phyloP scores from a whole-genome alignment of 352 stramenopile species.

The Pythium chondricola region DNA sequence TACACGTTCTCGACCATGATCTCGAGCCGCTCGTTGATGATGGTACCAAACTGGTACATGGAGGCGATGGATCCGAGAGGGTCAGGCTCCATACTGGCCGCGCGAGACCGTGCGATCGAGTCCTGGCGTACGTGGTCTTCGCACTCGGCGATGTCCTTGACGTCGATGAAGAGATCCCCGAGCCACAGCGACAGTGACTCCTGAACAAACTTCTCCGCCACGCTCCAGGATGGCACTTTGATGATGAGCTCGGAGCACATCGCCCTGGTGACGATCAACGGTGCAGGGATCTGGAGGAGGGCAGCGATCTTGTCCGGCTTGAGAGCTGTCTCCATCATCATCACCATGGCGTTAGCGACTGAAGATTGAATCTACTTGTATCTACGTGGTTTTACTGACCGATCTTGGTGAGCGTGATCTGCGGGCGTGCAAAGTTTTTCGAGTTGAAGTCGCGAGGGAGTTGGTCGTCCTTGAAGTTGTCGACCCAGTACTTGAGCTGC shows the following conservation, averaged over 20 bases:
- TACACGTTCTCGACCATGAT: constrained; percentile 42
- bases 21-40: constrained; percentile 46
- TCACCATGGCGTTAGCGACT: too few species aligned
- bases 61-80: constrained; percentile 55
- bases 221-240: constrained; percentile 52
- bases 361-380: too few species aligned
- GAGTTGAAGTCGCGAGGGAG: constrained; percentile 47
- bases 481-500: constrained; percentile 61
- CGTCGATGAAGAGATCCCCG: constrained; percentile 42
- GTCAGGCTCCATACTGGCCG: constrained; percentile 40
- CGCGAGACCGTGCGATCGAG: constrained; percentile 24
- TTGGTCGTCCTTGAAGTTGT: constrained; percentile 52
- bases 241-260: constrained; percentile 49
- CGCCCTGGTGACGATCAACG: constrained; percentile 45
- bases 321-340: too few species aligned
- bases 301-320: constrained; percentile 52
- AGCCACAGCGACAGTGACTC: constrained; percentile 41
- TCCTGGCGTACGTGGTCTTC: constrained; percentile 30
- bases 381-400: constrained; percentile 22
- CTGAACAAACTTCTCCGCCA: constrained; percentile 44
- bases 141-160: constrained; percentile 43
- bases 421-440: constrained; percentile 39
- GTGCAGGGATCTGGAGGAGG: constrained; percentile 31
- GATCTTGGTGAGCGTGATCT: constrained; percentile 44
- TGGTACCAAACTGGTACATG: constrained; percentile 47